These are phyloP conservation scores for Wakefieldia striispora DNA, from an alignment of 768 basidiomycete species.

Conservation along the genomic window DNA sequence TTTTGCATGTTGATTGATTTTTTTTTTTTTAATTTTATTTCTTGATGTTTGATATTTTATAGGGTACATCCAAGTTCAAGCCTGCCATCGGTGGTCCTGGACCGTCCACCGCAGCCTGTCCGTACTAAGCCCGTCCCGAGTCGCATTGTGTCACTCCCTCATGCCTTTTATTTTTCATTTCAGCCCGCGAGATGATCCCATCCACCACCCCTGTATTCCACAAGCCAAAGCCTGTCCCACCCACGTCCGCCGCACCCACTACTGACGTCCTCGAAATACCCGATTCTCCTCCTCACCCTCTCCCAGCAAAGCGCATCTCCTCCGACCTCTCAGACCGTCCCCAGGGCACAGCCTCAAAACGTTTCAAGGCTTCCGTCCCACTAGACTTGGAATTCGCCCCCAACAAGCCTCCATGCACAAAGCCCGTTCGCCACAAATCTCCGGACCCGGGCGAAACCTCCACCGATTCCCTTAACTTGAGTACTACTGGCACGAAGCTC, in stretches of 20 bases:
- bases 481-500: neutral
- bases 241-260: slow-evolving; percentile 11
- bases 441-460: slow-evolving; percentile 13
- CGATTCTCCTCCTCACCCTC: slow-evolving; percentile 9
- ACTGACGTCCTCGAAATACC: slow-evolving; percentile 16
- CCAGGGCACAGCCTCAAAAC: slow-evolving; percentile 26
- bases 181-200: slow-evolving; percentile 26
- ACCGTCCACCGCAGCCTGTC: slow-evolving; percentile 7
- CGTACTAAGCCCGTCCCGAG: neutral
- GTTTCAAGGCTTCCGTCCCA: slow-evolving; percentile 25
- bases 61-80: slow-evolving; percentile 44
- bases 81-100: slow-evolving; percentile 31
- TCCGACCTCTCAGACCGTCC: slow-evolving; percentile 13
- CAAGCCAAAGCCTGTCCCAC: slow-evolving; percentile 15
- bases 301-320: slow-evolving; percentile 33
- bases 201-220: slow-evolving; percentile 43
- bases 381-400: slow-evolving; percentile 27
- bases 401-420: slow-evolving; percentile 6
- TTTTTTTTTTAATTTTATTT: too few species aligned
- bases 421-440: slow-evolving; percentile 11
- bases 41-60: neutral
- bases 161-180: slow-evolving; percentile 6
- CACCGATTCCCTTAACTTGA: slow-evolving; percentile 23
- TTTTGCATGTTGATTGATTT: too few species aligned
- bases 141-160: neutral